Percentiles rank a stretch among this genome's conserved stretches.
phyloP scores from a whole-genome alignment of 139 green algal species.

The Coccomyxa sp. region DNA sequence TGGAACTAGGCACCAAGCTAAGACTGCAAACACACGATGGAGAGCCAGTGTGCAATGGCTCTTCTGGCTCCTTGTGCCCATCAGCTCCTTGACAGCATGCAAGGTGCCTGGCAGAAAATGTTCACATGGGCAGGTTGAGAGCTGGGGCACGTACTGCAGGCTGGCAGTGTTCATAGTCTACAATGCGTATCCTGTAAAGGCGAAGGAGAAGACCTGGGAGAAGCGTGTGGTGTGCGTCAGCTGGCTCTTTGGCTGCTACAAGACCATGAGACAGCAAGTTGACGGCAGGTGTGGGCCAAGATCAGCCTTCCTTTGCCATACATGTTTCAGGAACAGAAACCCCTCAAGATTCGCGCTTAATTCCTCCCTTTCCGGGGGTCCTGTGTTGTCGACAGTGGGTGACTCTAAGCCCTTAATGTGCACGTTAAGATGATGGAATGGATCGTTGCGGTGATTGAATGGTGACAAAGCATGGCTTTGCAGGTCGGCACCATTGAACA shows the following conservation, averaged over 20 bases:
- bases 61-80: too few species aligned
- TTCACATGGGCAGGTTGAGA: too few species aligned
- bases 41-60: background rate
- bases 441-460: too few species aligned
- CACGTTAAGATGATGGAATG: too few species aligned
- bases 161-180: conserved; percentile 31
- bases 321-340: too few species aligned
- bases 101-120: too few species aligned
- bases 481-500: conserved; percentile 30
- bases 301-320: too few species aligned
- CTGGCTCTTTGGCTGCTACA: conserved; percentile 27
- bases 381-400: too few species aligned
- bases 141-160: conserved; percentile 9
- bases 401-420: too few species aligned
- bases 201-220: conserved; percentile 29
- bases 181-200: conserved; percentile 33
- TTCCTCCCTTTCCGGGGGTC: too few species aligned
- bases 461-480: background rate
- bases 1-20: background rate
- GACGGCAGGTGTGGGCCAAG: conserved; percentile 6
- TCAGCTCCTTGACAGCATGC: too few species aligned
- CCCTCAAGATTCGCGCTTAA: too few species aligned
- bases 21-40: background rate
- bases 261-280: conserved; percentile 15
- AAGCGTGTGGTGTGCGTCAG: conserved; percentile 29